Conservation (phyloP, 129 eudicot genomes). For the Glebionis coronaria region DNA sequence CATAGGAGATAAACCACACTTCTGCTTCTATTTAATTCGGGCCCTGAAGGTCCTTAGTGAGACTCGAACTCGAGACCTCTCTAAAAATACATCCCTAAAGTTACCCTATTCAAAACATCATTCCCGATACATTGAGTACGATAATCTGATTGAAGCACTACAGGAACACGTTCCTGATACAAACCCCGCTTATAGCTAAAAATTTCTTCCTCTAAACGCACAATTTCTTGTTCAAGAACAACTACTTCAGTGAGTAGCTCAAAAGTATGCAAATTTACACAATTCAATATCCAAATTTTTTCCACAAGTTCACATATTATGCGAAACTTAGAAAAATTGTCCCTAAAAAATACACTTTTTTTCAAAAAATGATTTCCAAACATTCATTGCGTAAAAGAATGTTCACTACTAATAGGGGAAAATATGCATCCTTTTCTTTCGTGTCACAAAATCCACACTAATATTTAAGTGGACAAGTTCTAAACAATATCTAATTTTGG, state of each 20-base stretch:
- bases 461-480: no score
- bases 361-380: not conserved
- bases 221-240: constrained; percentile 92
- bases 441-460: no score
- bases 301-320: not conserved
- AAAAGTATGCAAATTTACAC: constrained; percentile 46
- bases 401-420: no score
- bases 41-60: no score
- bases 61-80: no score
- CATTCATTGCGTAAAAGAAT: no score
- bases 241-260: constrained; percentile 96
- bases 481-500: no score
- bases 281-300: constrained; percentile 5
- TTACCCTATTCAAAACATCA: constrained; percentile 36
- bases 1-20: no score
- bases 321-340: not conserved
- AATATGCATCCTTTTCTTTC: no score
- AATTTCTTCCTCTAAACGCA: constrained; percentile 73
- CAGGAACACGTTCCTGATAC: constrained; percentile 56
- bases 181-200: constrained; percentile 57
- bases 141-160: constrained; percentile 41
- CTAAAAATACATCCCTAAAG: no score
- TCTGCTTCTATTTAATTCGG: no score
- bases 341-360: not conserved
- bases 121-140: constrained; percentile 30